phyloP scores from a whole-genome alignment of 2,329 filamentous ascomycete genomes.

The Cercospora zeina region DNA sequence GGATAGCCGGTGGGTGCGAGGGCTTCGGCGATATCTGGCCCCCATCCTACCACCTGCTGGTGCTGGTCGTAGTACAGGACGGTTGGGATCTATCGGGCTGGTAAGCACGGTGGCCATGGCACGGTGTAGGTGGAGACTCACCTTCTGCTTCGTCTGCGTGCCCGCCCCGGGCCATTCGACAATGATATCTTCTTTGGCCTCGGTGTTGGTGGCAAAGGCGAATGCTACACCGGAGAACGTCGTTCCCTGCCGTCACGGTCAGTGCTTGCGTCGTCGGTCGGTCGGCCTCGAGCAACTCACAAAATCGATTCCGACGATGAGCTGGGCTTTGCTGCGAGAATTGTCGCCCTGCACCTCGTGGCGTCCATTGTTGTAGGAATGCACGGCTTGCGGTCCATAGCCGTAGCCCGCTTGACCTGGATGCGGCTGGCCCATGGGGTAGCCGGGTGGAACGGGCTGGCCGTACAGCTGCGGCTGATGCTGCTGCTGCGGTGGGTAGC shows the following conservation, averaged over 20 bases:
- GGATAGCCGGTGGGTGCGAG: conserved; percentile 95
- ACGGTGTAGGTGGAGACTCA: conserved; percentile 43
- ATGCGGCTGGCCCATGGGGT: conserved; percentile 41
- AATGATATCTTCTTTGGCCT: conserved; percentile 97
- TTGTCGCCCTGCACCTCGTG: conserved; percentile 75
- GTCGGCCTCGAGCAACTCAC: conserved; percentile 54
- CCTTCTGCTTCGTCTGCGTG: conserved; percentile 98
- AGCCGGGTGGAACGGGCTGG: conserved; percentile 41
- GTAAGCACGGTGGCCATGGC: conserved; percentile 23
- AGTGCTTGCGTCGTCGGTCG: conserved; percentile 18
- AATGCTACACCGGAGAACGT: conserved; percentile 98
- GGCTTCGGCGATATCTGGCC: conserved; percentile 95
- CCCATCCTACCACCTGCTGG: conserved; percentile 99
- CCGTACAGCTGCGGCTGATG: conserved; percentile 45
- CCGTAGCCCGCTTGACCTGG: conserved; percentile 31
- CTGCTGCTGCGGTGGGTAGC: conserved; percentile 50
- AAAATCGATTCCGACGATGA: conserved; percentile 99
- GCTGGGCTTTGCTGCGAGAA: conserved; percentile 87
- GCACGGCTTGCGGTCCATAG: conserved; percentile 23
- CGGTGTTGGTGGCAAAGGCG: conserved; percentile 88
- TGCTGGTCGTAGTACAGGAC: conserved; percentile 99
- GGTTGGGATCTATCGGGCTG: conserved; percentile 74
- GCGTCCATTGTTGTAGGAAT: conserved; percentile 25
- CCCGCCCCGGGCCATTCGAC: conserved; percentile 98
- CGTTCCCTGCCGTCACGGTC: conserved; percentile 65